These are phyloP conservation scores for Paraleonurus japonicus DNA, from an alignment of 257 asterid genomes.

Conservation along the genomic window DNA sequence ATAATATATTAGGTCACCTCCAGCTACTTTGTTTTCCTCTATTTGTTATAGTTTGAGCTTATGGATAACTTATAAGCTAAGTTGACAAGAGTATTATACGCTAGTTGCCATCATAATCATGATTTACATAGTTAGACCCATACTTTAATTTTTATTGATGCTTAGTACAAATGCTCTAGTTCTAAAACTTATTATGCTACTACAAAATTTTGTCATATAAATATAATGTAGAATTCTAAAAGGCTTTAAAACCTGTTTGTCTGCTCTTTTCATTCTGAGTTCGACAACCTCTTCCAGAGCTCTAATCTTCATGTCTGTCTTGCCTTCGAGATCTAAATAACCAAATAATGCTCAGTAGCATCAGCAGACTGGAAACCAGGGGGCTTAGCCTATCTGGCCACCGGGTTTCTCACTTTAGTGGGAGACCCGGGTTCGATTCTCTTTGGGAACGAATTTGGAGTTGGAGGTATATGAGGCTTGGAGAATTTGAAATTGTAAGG, in stretches of 20 bases:
- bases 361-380: no score
- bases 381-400: no score
- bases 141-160: neutral
- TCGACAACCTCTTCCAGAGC: conserved; percentile 88
- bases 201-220: neutral
- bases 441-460: no score
- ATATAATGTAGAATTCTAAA: neutral
- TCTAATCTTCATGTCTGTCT: conserved; percentile 89
- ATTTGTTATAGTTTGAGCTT: neutral
- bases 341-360: conserved; percentile 13
- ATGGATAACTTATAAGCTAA: neutral
- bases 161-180: neutral
- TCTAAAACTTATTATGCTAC: conserved; percentile 13
- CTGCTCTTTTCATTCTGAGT: conserved; percentile 87
- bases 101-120: neutral
- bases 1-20: neutral
- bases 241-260: conserved; percentile 66
- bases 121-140: no score
- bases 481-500: no score
- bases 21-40: neutral
- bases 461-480: no score
- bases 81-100: neutral
- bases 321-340: conserved; percentile 85
- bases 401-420: no score
- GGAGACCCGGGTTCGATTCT: no score